Conservation (phyloP, 2,329 filamentous ascomycete genomes). For the Colletotrichum trifolii region DNA sequence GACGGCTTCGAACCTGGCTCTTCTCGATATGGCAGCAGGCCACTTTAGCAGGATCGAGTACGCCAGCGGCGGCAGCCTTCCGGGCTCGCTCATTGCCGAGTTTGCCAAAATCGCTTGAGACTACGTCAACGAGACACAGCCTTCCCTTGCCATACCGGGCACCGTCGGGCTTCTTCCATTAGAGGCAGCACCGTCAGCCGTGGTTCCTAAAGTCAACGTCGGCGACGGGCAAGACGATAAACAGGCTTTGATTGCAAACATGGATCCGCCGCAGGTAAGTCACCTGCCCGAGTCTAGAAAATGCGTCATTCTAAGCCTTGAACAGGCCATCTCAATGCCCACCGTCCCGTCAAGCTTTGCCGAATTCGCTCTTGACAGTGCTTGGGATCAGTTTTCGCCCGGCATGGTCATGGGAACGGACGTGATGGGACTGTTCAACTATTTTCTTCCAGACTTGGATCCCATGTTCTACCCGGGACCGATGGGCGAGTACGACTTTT, state of each 20-base stretch:
- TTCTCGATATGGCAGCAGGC: slow-evolving; percentile 53
- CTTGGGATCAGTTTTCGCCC: slow-evolving; percentile 5
- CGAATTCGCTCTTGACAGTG: slow-evolving; percentile 37
- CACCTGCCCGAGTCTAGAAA: too few species aligned
- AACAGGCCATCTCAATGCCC: neutral
- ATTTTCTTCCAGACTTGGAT: slow-evolving; percentile 40
- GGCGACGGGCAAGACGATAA: too few species aligned
- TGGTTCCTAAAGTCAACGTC: neutral
- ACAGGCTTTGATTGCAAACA: too few species aligned
- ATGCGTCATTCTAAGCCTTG: neutral
- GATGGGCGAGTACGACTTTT: slow-evolving; percentile 7
- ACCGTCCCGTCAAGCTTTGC: slow-evolving; percentile 18
- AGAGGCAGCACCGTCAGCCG: neutral
- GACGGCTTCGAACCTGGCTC: slow-evolving; percentile 48
- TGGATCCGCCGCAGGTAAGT: too few species aligned
- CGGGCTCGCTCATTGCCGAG: slow-evolving; percentile 49
- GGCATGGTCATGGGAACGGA: slow-evolving; percentile 38
- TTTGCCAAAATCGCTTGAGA: slow-evolving; percentile 55
- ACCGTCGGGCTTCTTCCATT: neutral
- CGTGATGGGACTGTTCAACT: slow-evolving; percentile 43
- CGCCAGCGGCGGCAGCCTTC: slow-evolving; percentile 49
- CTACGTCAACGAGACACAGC: slow-evolving; percentile 46
- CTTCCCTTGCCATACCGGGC: neutral
- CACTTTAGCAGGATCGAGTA: slow-evolving; percentile 56
- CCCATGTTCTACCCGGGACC: slow-evolving; percentile 38